Evolutionary conservation across 495 filamentous ascomycete genomes (phyloP), one percentile per base, ranked within the genome.

Genomic region (Podospora anserina): DNA sequence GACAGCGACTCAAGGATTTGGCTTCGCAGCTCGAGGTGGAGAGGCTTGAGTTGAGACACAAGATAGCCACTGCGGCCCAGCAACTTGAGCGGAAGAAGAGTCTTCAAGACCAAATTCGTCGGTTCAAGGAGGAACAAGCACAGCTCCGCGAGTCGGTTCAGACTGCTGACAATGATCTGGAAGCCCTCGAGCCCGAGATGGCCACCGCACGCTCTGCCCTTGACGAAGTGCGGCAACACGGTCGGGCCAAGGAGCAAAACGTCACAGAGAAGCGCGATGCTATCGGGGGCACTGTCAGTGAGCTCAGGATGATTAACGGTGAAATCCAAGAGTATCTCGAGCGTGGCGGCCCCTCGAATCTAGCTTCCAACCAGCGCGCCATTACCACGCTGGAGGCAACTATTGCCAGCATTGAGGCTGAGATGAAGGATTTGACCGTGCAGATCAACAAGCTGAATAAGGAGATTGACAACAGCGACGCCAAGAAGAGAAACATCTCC

Each of bases 321-420:
- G 90, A 92, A 49, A 96, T 99, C 73, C 88, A 89, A 66, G 85
- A 87, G 6, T 99, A 97, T 78, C 82, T 91, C 57, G 85, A 91
- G 61, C 83, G 87, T 61, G 92, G 91, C 57, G 96, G 94, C 1
- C 87, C 89, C 15, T 75, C 80, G 23, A 89, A 91, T 66, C 88
- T 98, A 18, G 84, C 86, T 16, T 82, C 84, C 28, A 90, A 90
- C 72, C 86, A 88, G 69, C 83, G 84, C 61, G 90, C 92, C 64
- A 89, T 97, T 30, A 82, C 90, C 58, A 75, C 71, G 23, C 82
- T 94, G 18, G 86, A 92, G 71, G 80, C 84, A 61, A 85, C 90
- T 49, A 89, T 94, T 39, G 77, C 79, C 30, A 83, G 83, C 26
- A 80, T 89, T 23, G 89, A 96, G 68, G 78, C 81, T 11, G 91